Evolutionary conservation across 306 rosid genomes (phyloP).

Genomic region (Rosa multiflora): DNA sequence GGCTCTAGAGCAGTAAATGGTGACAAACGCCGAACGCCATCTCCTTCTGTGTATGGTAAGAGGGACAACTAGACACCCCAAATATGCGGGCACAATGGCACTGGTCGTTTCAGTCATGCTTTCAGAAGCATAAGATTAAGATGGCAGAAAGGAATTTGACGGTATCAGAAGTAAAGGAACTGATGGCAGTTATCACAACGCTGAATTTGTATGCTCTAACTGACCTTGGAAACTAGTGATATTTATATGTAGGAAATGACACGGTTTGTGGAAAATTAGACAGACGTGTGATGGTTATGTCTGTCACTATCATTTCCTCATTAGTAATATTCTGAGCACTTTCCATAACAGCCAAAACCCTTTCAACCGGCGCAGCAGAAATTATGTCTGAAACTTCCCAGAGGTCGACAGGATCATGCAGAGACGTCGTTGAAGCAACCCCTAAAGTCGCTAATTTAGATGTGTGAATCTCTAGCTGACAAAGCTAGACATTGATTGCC

Average conservation of each 20-base stretch:
- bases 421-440: not conserved
- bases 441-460: too few relatives aligned
- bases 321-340: not conserved
- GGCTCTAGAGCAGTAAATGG: slow-evolving; percentile 53
- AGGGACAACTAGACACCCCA: slow-evolving; percentile 11
- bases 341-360: not conserved
- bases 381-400: not conserved
- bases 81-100: not conserved
- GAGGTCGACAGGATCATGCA: not conserved
- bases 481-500: too few relatives aligned
- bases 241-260: too few relatives aligned
- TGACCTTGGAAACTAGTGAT: too few relatives aligned
- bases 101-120: not conserved
- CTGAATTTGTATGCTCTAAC: too few relatives aligned
- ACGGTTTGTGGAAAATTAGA: too few relatives aligned
- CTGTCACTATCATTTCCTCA: not conserved
- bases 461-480: not conserved
- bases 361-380: not conserved
- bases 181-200: too few relatives aligned
- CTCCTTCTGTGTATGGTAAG: slow-evolving; percentile 29
- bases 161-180: not conserved
- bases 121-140: not conserved
- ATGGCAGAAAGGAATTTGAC: not conserved
- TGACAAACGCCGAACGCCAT: slow-evolving; percentile 49
- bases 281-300: not conserved